Evolutionary conservation across 768 basidiomycete genomes (phyloP).

Genomic region (Rhodosporidiobolus odoratus): DNA sequence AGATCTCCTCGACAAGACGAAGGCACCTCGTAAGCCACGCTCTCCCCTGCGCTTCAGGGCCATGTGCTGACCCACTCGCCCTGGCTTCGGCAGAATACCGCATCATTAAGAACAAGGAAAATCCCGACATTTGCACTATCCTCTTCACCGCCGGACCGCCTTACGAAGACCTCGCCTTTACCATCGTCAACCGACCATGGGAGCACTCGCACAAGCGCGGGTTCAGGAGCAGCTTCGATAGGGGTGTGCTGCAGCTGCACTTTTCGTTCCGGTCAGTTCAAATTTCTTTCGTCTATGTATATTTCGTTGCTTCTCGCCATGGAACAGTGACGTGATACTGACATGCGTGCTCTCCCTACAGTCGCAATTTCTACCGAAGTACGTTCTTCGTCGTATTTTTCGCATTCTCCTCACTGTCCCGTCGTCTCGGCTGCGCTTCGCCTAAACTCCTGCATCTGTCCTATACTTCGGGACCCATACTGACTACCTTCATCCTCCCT

Average conservation of each 20-base stretch:
- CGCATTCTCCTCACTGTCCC: background rate
- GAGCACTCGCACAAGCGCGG: constrained; percentile 98
- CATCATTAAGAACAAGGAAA: constrained; percentile 86
- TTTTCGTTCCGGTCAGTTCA: constrained; percentile 70
- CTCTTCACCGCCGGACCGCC: constrained; percentile 92
- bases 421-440: background rate
- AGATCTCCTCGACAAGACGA: constrained; percentile 95
- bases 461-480: no score
- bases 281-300: background rate
- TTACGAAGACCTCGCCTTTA: constrained; percentile 77
- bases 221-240: constrained; percentile 93
- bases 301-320: constrained; percentile 1
- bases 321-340: background rate
- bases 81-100: constrained; percentile 55
- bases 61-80: background rate
- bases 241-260: constrained; percentile 91
- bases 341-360: background rate
- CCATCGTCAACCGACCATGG: constrained; percentile 97
- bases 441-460: no score
- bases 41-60: background rate
- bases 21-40: constrained; percentile 61
- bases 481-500: background rate
- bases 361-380: constrained; percentile 5
- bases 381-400: background rate
- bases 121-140: constrained; percentile 87